Conservation (phyloP, 1,139 yeast species). For the Debaryomyces nepalensis region DNA sequence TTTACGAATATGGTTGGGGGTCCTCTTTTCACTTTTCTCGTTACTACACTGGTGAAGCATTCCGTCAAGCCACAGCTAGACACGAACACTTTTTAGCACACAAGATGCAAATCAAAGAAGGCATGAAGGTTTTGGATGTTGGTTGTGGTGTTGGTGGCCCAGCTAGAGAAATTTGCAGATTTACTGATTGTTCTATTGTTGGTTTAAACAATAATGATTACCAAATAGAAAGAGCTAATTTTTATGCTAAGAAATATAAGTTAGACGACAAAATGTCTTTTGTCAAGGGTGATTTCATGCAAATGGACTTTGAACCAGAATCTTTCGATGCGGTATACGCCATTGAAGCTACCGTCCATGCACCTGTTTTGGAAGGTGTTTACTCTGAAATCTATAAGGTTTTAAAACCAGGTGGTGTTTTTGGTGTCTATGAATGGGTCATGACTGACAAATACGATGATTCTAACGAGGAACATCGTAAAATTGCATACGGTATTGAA, state of each 20-base stretch:
- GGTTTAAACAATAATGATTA: constrained; percentile 98
- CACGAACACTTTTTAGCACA: constrained; percentile 95
- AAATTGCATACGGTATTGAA: constrained; percentile 95
- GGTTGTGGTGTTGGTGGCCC: constrained; percentile 99
- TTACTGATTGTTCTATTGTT: constrained; percentile 83
- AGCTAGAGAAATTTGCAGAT: constrained; percentile 92
- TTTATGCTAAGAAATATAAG: constrained; percentile 70
- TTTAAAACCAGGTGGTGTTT: constrained; percentile 95
- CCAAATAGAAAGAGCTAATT: constrained; percentile 90
- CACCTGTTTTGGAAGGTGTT: constrained; percentile 95
- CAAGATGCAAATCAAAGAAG: constrained; percentile 78
- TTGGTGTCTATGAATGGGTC: constrained; percentile 99
- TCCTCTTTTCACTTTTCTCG: constrained; percentile 97
- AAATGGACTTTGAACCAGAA: constrained; percentile 92
- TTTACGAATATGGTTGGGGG: constrained; percentile 99
- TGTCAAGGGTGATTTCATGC: constrained; percentile 99
- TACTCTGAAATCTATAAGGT: constrained; percentile 94
- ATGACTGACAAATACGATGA: constrained; percentile 95
- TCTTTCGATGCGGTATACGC: constrained; percentile 97
- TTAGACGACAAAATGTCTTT: constrained; percentile 76
- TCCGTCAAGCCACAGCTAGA: constrained; percentile 93
- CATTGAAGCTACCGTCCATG: constrained; percentile 98
- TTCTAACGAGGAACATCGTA: constrained; percentile 84
- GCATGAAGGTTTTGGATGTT: constrained; percentile 91
- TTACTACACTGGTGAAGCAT: constrained; percentile 91